A percentile compares a stretch with the other conserved stretches of the same genome.
Conservation (phyloP, 2,329 filamentous ascomycete genomes). For the Xylariaceae sp. region DNA sequence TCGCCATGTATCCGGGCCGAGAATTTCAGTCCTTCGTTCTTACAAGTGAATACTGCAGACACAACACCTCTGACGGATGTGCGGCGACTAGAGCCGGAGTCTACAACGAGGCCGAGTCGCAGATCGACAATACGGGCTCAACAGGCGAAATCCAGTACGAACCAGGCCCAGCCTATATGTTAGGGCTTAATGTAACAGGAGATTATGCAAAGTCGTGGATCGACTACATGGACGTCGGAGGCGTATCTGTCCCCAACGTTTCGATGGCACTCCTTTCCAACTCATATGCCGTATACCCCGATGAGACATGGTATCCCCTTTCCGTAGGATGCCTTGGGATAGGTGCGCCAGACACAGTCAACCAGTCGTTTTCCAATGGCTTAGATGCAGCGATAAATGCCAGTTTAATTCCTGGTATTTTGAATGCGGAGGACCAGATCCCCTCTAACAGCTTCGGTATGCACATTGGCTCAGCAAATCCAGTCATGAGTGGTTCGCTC, state of each 20-base stretch:
- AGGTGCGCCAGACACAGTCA: constrained; percentile 25
- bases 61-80: constrained; percentile 22
- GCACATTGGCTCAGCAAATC: constrained; percentile 38
- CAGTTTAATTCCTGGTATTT: constrained; percentile 29
- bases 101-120: constrained; percentile 25
- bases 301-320: constrained; percentile 27
- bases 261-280: constrained; percentile 25
- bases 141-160: constrained; percentile 21
- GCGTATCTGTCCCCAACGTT: constrained; percentile 21
- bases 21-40: constrained; percentile 28
- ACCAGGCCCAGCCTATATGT: constrained; percentile 23
- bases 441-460: constrained; percentile 39
- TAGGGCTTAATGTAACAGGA: constrained; percentile 23
- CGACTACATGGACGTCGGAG: constrained; percentile 23
- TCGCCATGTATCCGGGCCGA: constrained; percentile 29
- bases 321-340: constrained; percentile 31
- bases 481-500: constrained; percentile 33
- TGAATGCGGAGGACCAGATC: constrained; percentile 22
- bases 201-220: constrained; percentile 23
- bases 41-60: constrained; percentile 27
- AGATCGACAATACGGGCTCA: constrained; percentile 25
- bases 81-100: constrained; percentile 25
- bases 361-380: constrained; percentile 24
- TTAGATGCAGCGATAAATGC: constrained; percentile 24
- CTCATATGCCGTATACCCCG: constrained; percentile 28